Evolutionary conservation across 225 moss, liverwort and hornwort species (phyloP).

Genomic region (Ulota crispa): DNA sequence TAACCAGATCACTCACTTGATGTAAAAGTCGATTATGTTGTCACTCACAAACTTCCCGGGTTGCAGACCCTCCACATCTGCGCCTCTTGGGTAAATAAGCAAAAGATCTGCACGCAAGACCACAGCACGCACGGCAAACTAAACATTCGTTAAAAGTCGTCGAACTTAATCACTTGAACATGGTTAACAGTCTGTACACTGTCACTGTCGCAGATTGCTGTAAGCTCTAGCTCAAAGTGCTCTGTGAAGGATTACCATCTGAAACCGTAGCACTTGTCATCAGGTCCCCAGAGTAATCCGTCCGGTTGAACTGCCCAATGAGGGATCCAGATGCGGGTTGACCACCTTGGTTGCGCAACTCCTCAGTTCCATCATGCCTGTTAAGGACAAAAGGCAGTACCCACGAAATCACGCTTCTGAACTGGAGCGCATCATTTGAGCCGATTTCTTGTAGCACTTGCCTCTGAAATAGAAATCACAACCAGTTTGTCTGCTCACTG

Average conservation of each 20-base stretch:
- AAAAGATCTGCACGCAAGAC: not conserved
- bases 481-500: not conserved
- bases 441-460: not conserved
- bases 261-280: not conserved
- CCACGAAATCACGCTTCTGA: not conserved
- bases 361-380: conserved; percentile 31
- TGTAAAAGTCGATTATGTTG: not conserved
- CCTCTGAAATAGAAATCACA: not conserved
- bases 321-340: not conserved
- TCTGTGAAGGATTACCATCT: not conserved
- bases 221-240: not conserved
- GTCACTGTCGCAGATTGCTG: not conserved
- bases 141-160: rapidly evolving
- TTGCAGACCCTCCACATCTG: not conserved
- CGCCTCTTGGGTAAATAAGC: not conserved
- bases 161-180: not conserved
- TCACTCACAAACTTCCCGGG: not conserved
- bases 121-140: not conserved
- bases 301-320: conserved; percentile 16
- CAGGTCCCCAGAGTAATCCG: not conserved
- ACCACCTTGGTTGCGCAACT: conserved; percentile 10
- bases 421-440: not conserved
- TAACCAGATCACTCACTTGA: not conserved
- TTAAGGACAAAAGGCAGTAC: too few species aligned
- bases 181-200: not conserved